Percentiles rank a stretch among this genome's conserved stretches.
phyloP scores from a whole-genome alignment of 768 basidiomycete species.

The Holtermanniella nyarrowii region DNA sequence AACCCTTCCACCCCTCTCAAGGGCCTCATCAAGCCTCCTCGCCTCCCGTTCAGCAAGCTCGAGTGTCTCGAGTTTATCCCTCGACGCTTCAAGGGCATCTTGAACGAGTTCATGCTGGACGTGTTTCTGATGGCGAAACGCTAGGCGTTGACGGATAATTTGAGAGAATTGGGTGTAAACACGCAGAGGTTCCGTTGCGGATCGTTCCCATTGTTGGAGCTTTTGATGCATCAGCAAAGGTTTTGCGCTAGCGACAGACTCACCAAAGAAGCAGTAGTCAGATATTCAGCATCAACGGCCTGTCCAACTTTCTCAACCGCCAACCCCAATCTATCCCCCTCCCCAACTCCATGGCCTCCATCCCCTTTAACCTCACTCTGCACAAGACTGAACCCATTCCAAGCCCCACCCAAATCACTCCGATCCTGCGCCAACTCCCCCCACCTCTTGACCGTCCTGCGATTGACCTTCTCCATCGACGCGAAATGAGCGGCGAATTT shows the following conservation, averaged over 20 bases:
- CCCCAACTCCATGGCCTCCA: constrained; percentile 45
- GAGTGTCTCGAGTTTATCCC: constrained; percentile 72
- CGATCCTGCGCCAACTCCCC: constrained; percentile 82
- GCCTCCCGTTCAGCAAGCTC: constrained; percentile 92
- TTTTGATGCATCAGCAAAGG: constrained; percentile 33
- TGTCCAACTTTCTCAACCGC: constrained; percentile 96
- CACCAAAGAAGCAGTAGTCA: constrained; percentile 82
- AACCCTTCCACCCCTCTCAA: constrained; percentile 47
- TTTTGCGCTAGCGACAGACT: constrained; percentile 25
- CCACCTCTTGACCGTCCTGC: constrained; percentile 87
- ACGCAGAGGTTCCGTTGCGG: constrained; percentile 89
- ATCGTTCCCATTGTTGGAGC: constrained; percentile 89
- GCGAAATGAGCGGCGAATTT: constrained; percentile 88
- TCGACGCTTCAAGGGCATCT: constrained; percentile 71
- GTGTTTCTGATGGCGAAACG: constrained; percentile 95
- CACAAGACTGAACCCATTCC: constrained; percentile 88
- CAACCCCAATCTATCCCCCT: constrained; percentile 17
- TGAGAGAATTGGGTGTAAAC: constrained; percentile 90
- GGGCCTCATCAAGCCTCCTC: constrained; percentile 73
- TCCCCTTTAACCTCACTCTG: constrained; percentile 51
- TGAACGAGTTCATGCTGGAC: constrained; percentile 97
- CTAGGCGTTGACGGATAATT: constrained; percentile 88
- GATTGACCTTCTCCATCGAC: constrained; percentile 92
- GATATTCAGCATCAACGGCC: constrained; percentile 85
- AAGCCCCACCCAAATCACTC: constrained; percentile 76